phyloP scores from a whole-genome alignment of 768 basidiomycete genomes.

The Rubroboletus pulcherrimus region DNA sequence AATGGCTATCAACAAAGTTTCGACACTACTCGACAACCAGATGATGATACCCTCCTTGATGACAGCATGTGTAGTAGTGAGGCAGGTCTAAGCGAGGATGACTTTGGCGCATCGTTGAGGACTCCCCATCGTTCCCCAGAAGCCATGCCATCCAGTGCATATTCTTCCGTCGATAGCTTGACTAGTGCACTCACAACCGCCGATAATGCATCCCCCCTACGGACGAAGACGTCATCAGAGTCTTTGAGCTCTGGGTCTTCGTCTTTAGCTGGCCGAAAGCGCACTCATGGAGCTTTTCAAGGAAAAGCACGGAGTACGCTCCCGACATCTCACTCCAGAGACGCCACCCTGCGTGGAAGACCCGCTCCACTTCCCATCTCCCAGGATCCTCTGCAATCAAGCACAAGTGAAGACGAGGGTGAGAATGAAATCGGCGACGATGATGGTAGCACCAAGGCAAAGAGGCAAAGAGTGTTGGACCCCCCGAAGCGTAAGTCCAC shows the following conservation, averaged over 20 bases:
- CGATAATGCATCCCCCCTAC: conserved; percentile 36
- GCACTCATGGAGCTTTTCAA: conserved; percentile 23
- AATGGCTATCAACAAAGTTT: conserved; percentile 12
- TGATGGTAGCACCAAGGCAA: conserved; percentile 9
- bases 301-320: not conserved
- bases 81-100: conserved; percentile 41
- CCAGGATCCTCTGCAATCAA: conserved; percentile 19
- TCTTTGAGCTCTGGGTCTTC: conserved; percentile 38
- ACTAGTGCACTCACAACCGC: conserved; percentile 36
- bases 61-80: conserved; percentile 27
- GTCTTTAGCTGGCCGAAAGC: conserved; percentile 41
- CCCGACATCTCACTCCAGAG: conserved; percentile 11
- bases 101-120: conserved; percentile 62
- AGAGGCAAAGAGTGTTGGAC: conserved; percentile 27
- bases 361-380: not conserved
- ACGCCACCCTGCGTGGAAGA: conserved; percentile 29
- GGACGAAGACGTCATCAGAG: conserved; percentile 40
- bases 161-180: conserved; percentile 27
- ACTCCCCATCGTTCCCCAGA: conserved; percentile 47
- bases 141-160: conserved; percentile 18
- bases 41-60: conserved; percentile 22
- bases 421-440: conserved; percentile 11
- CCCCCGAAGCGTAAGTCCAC: conserved; percentile 24
- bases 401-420: conserved; percentile 21
- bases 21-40: conserved; percentile 6